Percentiles rank a stretch among this genome's conserved stretches.
These are phyloP conservation scores for Capsella bursapastoris DNA, from an alignment of 345 rosid species.

Conservation along the genomic window DNA sequence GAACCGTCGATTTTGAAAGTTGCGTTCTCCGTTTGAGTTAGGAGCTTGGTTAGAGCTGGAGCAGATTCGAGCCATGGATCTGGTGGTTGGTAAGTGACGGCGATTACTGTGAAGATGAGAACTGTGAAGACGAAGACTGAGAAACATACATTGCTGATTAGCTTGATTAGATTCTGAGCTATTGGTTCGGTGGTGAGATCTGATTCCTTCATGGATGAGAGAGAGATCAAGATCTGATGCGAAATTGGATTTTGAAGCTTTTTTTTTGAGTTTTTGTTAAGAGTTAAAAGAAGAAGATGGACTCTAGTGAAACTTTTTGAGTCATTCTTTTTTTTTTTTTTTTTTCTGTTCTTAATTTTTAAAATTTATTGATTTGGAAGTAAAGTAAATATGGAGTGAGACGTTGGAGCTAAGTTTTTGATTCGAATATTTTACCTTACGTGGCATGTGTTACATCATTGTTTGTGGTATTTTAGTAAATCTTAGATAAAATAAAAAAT, in stretches of 20 bases:
- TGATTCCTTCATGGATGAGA: conserved; percentile 68
- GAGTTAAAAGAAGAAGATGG: neutral
- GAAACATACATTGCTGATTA: conserved; percentile 89
- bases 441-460: too few species aligned
- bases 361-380: neutral
- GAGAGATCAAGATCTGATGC: conserved; percentile 11
- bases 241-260: neutral
- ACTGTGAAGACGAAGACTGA: conserved; percentile 90
- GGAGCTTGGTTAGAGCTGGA: conserved; percentile 75
- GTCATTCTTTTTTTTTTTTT: neutral
- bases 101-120: conserved; percentile 76
- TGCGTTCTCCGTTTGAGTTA: conserved; percentile 72
- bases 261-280: neutral
- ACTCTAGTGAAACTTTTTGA: neutral
- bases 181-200: conserved; percentile 67
- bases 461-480: too few species aligned
- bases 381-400: neutral
- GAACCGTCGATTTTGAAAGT: conserved; percentile 81
- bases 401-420: neutral
- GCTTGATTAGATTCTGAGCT: conserved; percentile 77
- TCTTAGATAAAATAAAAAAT: too few species aligned
- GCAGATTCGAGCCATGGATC: conserved; percentile 98
- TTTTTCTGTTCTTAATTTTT: neutral
- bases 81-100: conserved; percentile 93
- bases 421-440: too few species aligned